Evolutionary conservation across 2,329 filamentous ascomycete genomes (phyloP), one percentile per base, ranked within the genome.

Genomic region (Colletotrichum sp.): DNA sequence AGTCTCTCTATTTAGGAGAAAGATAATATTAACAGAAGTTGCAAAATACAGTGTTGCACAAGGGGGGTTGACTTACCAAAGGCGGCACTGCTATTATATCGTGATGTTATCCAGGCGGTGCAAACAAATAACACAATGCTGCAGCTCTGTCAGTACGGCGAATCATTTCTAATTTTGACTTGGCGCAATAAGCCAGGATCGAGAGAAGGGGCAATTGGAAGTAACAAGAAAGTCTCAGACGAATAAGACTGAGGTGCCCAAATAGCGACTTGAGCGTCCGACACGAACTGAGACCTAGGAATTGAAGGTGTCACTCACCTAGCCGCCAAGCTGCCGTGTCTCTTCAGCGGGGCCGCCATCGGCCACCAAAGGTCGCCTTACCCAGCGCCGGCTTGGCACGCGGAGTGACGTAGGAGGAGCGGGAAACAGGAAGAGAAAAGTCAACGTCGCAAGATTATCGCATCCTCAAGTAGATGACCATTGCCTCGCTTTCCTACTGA

Each of bases 1-100:
- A 83, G 83, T 10, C 83, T 81, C 68, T 85, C 84, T 84, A 39
- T n/a, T 32, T 2, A 24, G 6, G 3, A 3, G 2, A 12, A 21
- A 30, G 34, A 65, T 4, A 66, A 71, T 21, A 39, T 64, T 3
- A 24, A 49, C 60, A 69, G 49, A 8, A 66, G 52, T 12, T 57
- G 2, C 16, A 26, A 32, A 1, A 10, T 6, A 28, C 18, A 4
- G 21, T 30, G 7, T 30, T 39, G 34, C 8, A 26, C 10, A 6
- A 2, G 32, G n/a, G n/a, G 13, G 18, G 3, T 24, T 28, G 3
- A 64, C 79, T 77, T 84, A 85, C 84, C 84, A 76, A 85, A 85
- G 21, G 84, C 82, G 55, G 83, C 82, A 75, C 84, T 85, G 69
- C 76, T 81, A 71, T 82, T 82, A 75, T 83, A 85, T 73, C 84